Conservation (phyloP, 106 monocot species). For the Phalaenopsis aphrodite region DNA sequence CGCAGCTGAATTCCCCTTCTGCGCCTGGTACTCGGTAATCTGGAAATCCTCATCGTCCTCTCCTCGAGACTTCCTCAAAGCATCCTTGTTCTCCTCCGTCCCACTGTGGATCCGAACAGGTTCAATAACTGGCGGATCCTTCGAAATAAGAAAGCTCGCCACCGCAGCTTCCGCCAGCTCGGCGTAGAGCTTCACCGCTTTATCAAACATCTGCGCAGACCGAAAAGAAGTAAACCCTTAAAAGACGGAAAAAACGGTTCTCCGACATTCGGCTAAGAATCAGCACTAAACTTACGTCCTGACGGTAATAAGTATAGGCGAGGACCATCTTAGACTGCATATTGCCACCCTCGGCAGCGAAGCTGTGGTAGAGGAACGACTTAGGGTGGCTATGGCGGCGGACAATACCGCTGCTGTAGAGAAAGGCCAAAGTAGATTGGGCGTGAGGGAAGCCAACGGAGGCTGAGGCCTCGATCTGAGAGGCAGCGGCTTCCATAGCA, state of each 20-base stretch:
- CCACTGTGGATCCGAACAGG: constrained; percentile 71
- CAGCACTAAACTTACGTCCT: constrained; percentile 45
- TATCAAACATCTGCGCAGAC: constrained; percentile 60
- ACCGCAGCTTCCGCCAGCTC: constrained; percentile 90
- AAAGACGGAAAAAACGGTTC: background rate
- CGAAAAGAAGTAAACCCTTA: constrained; percentile 1
- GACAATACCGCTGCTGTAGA: constrained; percentile 42
- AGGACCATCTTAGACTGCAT: constrained; percentile 94
- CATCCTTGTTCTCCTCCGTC: constrained; percentile 83
- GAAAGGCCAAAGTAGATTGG: constrained; percentile 67
- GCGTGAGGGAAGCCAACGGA: constrained; percentile 52
- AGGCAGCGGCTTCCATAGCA: constrained; percentile 33
- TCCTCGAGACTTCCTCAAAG: constrained; percentile 66
- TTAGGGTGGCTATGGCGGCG: constrained; percentile 36
- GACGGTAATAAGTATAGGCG: constrained; percentile 78
- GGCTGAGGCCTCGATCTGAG: constrained; percentile 51
- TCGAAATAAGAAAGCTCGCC: constrained; percentile 80
- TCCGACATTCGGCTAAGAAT: background rate
- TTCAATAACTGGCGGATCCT: constrained; percentile 74
- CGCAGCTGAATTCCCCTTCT: constrained; percentile 52
- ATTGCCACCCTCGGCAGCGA: constrained; percentile 63
- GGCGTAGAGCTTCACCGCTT: constrained; percentile 70
- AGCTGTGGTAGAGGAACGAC: constrained; percentile 65
- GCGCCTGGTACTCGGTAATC: constrained; percentile 84
- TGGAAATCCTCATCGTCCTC: constrained; percentile 93